Evolutionary conservation across 345 rosid genomes (phyloP).

Genomic region (Syzygium aqueum): DNA sequence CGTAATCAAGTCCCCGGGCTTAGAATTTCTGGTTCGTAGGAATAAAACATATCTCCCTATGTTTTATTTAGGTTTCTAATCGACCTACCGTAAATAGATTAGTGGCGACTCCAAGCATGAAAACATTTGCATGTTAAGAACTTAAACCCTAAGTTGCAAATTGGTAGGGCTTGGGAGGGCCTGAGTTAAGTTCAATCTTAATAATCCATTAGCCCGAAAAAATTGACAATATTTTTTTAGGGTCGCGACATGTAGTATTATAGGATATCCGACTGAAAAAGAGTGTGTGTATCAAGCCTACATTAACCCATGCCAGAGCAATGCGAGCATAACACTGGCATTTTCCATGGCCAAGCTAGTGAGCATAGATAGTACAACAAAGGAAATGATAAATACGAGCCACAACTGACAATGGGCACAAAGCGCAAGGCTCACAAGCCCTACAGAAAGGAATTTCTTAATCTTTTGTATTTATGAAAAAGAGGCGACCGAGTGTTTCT

Average conservation of each 20-base stretch:
- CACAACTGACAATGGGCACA: neutral
- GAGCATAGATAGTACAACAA: neutral
- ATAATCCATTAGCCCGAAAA: too few relatives aligned
- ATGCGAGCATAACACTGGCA: neutral
- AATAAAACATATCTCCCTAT: too few relatives aligned
- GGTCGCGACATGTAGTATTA: neutral
- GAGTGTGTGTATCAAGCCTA: neutral
- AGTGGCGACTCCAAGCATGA: too few relatives aligned
- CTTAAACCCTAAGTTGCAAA: too few relatives aligned
- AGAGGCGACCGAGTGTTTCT: neutral
- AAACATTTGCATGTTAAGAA: too few relatives aligned
- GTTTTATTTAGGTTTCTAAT: too few relatives aligned
- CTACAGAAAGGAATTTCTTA: neutral
- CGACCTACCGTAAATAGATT: too few relatives aligned
- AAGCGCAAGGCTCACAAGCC: neutral
- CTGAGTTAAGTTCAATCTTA: too few relatives aligned
- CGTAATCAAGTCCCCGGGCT: too few relatives aligned
- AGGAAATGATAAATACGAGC: neutral
- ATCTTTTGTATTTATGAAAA: neutral
- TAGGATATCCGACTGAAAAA: neutral
- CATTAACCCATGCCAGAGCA: neutral
- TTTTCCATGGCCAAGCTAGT: neutral
- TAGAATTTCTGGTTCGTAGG: too few relatives aligned
- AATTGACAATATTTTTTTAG: too few relatives aligned
- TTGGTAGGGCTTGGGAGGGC: too few relatives aligned